Percentiles rank a stretch among this genome's conserved stretches.
Conservation (phyloP, 176 grass and related monocot species). For the Zea mays region DNA sequence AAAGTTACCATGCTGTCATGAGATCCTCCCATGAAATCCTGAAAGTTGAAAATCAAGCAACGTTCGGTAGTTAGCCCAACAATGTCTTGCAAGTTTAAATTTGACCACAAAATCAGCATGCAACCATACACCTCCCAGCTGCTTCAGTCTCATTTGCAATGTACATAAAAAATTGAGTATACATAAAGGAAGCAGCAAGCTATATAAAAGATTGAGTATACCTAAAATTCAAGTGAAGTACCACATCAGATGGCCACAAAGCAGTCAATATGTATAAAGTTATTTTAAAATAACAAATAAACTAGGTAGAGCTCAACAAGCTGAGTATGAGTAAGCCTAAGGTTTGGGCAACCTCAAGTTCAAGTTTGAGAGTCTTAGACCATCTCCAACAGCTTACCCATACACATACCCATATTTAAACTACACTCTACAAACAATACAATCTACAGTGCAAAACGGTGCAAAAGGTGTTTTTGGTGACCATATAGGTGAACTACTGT, state of each 20-base stretch:
- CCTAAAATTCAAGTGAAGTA: constrained; percentile 1
- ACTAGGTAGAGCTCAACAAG: neutral
- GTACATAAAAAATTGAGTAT: neutral
- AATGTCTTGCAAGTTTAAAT: constrained; percentile 11
- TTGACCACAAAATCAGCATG: constrained; percentile 10
- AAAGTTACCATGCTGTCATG: constrained; percentile 95
- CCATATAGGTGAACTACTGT: too few relatives aligned
- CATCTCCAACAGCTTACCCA: too few relatives aligned
- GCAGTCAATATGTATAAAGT: neutral
- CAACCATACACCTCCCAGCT: constrained; percentile 2
- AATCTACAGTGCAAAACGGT: too few relatives aligned
- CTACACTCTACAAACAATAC: too few relatives aligned
- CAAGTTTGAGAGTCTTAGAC: neutral
- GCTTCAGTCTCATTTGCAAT: neutral
- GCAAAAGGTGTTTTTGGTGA: too few relatives aligned
- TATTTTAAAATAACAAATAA: constrained; percentile 37
- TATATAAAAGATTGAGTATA: neutral
- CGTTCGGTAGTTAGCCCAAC: constrained; percentile 17
- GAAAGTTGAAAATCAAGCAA: constrained; percentile 35
- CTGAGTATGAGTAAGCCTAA: neutral
- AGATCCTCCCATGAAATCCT: constrained; percentile 99
- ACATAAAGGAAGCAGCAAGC: neutral
- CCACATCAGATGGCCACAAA: neutral
- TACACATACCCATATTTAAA: too few relatives aligned
- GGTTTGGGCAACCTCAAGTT: neutral